Evolutionary conservation across 2,329 filamentous ascomycete species (phyloP).

Genomic region (Mycogone perniciosa): DNA sequence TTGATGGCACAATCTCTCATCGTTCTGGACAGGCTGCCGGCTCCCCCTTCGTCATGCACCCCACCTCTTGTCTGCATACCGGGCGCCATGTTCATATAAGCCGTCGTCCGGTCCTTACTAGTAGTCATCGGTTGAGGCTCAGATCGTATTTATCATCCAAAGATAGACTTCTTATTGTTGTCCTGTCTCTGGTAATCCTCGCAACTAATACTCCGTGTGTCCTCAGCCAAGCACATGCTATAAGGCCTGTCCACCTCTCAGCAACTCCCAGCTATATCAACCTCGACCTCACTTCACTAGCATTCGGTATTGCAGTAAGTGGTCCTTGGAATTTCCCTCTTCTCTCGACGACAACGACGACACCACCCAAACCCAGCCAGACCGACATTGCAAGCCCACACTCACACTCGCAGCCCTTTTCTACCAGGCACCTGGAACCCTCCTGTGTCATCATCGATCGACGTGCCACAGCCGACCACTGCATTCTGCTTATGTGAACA

Average conservation of each 20-base stretch:
- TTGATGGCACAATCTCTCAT: constrained; percentile 9
- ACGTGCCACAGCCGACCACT: constrained; percentile 8
- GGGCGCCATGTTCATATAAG: constrained; percentile 14
- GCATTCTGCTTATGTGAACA: constrained; percentile 11
- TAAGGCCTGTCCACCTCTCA: not conserved
- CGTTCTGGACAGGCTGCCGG: constrained; percentile 6
- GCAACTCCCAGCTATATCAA: not conserved
- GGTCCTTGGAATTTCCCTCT: not conserved
- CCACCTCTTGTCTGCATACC: constrained; percentile 9
- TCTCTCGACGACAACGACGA: not conserved
- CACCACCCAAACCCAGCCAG: not conserved
- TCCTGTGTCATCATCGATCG: constrained; percentile 1
- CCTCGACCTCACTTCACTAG: not conserved
- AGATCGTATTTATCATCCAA: constrained; percentile 9
- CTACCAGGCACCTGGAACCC: not conserved
- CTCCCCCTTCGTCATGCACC: constrained; percentile 13
- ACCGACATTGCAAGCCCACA: not conserved
- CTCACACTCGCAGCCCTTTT: not conserved
- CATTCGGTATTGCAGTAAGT: not conserved
- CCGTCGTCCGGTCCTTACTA: constrained; percentile 10
- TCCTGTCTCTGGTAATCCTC: not conserved
- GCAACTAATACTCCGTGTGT: not conserved
- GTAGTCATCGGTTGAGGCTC: constrained; percentile 6
- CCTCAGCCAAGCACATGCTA: not conserved
- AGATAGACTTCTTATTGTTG: constrained; percentile 11